These are phyloP conservation scores for Pichia sp. DNA, from an alignment of 1,139 yeast genomes.

Conservation along the genomic window DNA sequence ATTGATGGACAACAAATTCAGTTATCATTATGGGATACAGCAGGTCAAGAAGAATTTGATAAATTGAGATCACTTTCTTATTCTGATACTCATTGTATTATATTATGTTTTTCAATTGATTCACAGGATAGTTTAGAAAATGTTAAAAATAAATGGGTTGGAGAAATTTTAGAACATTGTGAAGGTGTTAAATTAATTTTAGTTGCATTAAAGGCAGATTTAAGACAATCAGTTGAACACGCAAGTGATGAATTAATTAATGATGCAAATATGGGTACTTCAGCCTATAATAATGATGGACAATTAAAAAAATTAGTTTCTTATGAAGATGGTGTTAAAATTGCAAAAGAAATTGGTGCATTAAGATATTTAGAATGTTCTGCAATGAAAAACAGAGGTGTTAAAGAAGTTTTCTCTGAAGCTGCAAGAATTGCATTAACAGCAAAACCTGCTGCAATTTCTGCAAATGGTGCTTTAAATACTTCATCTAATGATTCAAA, in stretches of 20 bases:
- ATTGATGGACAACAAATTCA: constrained; percentile 93
- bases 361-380: constrained; percentile 86
- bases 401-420: constrained; percentile 93
- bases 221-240: constrained; percentile 51
- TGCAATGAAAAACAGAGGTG: constrained; percentile 91
- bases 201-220: constrained; percentile 91
- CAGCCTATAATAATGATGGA: constrained; percentile 26
- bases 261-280: no score
- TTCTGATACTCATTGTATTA: constrained; percentile 93
- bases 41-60: constrained; percentile 98
- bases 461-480: constrained; percentile 13
- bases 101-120: constrained; percentile 93
- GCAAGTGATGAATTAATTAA: constrained; percentile 11
- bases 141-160: constrained; percentile 94
- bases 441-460: constrained; percentile 49
- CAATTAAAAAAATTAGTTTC: constrained; percentile 52
- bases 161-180: constrained; percentile 94
- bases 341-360: constrained; percentile 84
- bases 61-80: constrained; percentile 83
- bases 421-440: constrained; percentile 95
- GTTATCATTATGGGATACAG: constrained; percentile 95
- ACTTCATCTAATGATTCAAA: constrained; percentile 2
- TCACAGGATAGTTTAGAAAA: constrained; percentile 91
- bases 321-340: constrained; percentile 76
- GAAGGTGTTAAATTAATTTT: constrained; percentile 91